Evolutionary conservation across 148 eudicot species (phyloP).

Genomic region (Bassia scoparia): DNA sequence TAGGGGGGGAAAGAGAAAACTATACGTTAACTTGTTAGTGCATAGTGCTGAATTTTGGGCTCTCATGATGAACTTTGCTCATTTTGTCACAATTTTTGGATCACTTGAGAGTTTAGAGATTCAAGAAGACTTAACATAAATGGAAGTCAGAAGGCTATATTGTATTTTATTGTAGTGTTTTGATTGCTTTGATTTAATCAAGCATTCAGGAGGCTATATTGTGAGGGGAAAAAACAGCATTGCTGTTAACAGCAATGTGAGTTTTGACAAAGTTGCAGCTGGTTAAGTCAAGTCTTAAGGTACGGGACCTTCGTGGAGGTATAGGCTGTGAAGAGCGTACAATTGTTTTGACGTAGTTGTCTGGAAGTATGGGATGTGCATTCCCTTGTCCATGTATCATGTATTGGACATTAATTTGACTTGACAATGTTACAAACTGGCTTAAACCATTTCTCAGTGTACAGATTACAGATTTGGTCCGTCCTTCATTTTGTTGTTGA

Average conservation of each 20-base stretch:
- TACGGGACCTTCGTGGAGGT: background rate
- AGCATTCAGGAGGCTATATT: constrained; percentile 3
- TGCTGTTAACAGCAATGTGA: background rate
- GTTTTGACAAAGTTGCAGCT: background rate
- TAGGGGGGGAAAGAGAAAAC: constrained; percentile 6
- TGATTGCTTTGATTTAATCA: background rate
- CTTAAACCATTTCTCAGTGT: background rate
- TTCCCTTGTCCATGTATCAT: background rate
- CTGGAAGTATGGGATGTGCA: background rate
- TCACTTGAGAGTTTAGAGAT: constrained; percentile 8
- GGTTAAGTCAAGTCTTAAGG: background rate
- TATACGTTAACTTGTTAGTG: constrained; percentile 16
- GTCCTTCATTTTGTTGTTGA: too few species aligned
- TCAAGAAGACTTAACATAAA: background rate
- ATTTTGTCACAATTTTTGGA: background rate
- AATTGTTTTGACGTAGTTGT: background rate
- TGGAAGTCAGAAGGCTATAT: constrained; percentile 1
- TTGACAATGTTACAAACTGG: background rate
- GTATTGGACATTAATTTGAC: background rate
- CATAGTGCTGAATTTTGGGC: constrained; percentile 16
- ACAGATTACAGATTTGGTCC: background rate
- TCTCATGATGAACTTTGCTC: constrained; percentile 15
- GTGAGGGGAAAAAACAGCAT: background rate
- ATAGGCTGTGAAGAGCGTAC: background rate
- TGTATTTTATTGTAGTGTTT: constrained; percentile 8